A percentile compares a stretch with the other conserved stretches of the same genome.
Conservation (phyloP, 345 rosid species). For the Moricandia moricandioides region DNA sequence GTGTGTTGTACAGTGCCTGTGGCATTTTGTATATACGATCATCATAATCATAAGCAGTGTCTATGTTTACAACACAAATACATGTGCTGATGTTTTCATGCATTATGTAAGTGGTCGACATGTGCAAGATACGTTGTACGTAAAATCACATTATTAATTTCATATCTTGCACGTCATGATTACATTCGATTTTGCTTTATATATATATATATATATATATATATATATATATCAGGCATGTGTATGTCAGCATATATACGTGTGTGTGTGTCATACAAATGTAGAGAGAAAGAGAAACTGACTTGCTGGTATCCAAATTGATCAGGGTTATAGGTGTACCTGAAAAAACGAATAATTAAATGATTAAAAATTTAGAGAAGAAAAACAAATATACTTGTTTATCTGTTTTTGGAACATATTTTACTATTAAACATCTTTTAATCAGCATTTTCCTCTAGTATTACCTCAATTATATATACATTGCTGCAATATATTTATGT, state of each 20-base stretch:
- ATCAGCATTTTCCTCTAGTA: neutral
- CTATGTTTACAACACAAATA: constrained; percentile 10
- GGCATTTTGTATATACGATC: neutral
- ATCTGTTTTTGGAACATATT: neutral
- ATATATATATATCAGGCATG: neutral
- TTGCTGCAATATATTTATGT: constrained; percentile 9
- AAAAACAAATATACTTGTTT: neutral
- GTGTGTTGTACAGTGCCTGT: constrained; percentile 62
- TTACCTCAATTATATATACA: neutral
- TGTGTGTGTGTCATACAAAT: neutral
- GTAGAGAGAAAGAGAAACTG: constrained; percentile 24
- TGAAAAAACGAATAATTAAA: constrained; percentile 39
- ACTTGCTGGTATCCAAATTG: constrained; percentile 77
- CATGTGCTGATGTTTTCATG: constrained; percentile 31
- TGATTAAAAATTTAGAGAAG: neutral
- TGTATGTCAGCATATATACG: neutral
- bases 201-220: neutral
- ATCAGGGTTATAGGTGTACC: constrained; percentile 64
- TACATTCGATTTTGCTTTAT: constrained; percentile 16
- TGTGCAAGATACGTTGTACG: constrained; percentile 28
- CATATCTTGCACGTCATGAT: constrained; percentile 22
- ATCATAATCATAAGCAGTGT: neutral
- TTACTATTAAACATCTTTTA: neutral
- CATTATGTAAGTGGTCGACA: constrained; percentile 32
- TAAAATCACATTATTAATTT: constrained; percentile 25